Evolutionary conservation across 2,329 filamentous ascomycete species (phyloP).

Genomic region (Ascochyta viciae-villosae): DNA sequence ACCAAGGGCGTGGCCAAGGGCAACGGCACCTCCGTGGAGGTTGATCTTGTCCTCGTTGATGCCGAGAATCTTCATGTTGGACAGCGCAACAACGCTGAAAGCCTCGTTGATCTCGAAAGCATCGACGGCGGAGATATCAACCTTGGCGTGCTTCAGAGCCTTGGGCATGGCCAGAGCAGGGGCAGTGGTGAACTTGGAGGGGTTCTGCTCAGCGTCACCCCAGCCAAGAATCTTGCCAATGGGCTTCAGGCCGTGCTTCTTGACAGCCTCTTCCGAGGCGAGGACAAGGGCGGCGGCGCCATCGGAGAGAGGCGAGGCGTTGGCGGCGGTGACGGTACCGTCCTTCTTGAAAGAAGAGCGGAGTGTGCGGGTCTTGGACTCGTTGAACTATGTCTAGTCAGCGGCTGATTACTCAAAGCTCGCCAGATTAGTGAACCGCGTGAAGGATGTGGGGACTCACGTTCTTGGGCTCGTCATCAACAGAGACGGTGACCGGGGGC

Average conservation of each 20-base stretch:
- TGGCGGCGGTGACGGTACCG: constrained; percentile 93
- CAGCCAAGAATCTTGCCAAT: constrained; percentile 97
- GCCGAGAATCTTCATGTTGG: constrained; percentile 91
- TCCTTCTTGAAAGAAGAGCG: constrained; percentile 82
- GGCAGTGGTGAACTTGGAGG: constrained; percentile 94
- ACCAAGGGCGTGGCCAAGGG: constrained; percentile 93
- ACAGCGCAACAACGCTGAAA: constrained; percentile 94
- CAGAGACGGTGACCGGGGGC: constrained; percentile 78
- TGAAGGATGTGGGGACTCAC: constrained; percentile 49
- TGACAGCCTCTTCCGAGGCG: constrained; percentile 91
- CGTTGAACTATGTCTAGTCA: constrained; percentile 54
- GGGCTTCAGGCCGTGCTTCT: constrained; percentile 88
- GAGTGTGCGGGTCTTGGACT: constrained; percentile 57
- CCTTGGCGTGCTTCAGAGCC: constrained; percentile 91
- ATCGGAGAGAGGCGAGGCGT: constrained; percentile 95
- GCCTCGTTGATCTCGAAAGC: constrained; percentile 99
- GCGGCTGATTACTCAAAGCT: not conserved
- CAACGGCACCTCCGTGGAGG: constrained; percentile 92
- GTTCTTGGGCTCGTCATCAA: constrained; percentile 97
- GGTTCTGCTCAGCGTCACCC: constrained; percentile 91
- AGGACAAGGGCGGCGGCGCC: constrained; percentile 92
- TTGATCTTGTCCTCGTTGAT: constrained; percentile 88
- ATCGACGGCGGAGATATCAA: constrained; percentile 79
- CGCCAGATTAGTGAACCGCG: not conserved
- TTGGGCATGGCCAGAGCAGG: constrained; percentile 95